phyloP scores from a whole-genome alignment of 1,139 yeast genomes.

The Suhomyces taliae region DNA sequence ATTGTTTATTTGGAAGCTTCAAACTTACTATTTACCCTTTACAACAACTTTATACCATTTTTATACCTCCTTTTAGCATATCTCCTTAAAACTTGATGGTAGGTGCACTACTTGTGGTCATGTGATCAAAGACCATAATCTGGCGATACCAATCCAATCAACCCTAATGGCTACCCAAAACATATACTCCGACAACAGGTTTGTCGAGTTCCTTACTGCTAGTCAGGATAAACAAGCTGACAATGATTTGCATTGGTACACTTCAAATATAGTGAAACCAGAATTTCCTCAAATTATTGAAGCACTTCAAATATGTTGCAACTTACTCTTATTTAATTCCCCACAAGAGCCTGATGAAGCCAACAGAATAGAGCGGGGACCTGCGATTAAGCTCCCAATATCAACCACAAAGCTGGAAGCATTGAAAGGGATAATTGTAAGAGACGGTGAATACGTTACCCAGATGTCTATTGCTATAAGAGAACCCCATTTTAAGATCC shows the following conservation, averaged over 20 bases:
- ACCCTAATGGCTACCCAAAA: background rate
- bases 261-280: constrained; percentile 29
- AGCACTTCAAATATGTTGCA: constrained; percentile 40
- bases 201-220: constrained; percentile 1
- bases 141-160: background rate
- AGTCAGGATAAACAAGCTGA: constrained; percentile 21
- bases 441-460: constrained; percentile 44
- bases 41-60: background rate
- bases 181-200: constrained; percentile 5
- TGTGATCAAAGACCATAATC: background rate
- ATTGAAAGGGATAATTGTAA: constrained; percentile 41
- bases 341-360: constrained; percentile 38
- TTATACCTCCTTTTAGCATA: background rate
- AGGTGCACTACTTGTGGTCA: background rate
- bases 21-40: no score
- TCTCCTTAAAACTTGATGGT: background rate
- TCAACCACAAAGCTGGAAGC: constrained; percentile 40
- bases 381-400: constrained; percentile 42
- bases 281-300: constrained; percentile 44
- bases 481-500: constrained; percentile 33
- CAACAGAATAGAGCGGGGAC: constrained; percentile 33
- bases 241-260: constrained; percentile 44
- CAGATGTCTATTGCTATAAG: constrained; percentile 28
- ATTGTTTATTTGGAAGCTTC: no score
- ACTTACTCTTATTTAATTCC: constrained; percentile 38